These are phyloP conservation scores for Hirsutella rhossiliensis DNA, from an alignment of 2,329 filamentous ascomycete species.

Conservation along the genomic window DNA sequence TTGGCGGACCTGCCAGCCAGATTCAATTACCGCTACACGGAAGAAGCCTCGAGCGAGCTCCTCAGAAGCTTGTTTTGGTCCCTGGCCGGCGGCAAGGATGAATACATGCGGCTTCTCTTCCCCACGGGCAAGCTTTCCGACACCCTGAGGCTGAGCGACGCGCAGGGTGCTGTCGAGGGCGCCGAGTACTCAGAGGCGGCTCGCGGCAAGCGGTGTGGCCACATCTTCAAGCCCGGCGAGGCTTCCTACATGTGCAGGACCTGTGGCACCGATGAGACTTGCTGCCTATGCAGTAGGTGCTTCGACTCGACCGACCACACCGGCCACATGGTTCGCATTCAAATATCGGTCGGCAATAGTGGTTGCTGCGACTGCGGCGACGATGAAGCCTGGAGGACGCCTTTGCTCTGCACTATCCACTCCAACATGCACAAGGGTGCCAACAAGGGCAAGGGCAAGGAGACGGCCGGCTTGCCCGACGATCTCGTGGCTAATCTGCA, in stretches of 20 bases:
- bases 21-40: conserved; percentile 64
- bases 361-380: conserved; percentile 98
- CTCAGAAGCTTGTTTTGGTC: conserved; percentile 76
- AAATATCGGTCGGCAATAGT: conserved; percentile 78
- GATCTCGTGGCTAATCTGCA: conserved; percentile 68
- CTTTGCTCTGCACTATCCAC: conserved; percentile 88
- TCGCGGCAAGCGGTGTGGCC: conserved; percentile 85
- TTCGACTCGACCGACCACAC: conserved; percentile 94
- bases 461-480: conserved; percentile 49
- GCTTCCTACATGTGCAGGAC: conserved; percentile 91
- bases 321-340: conserved; percentile 83
- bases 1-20: conserved; percentile 65
- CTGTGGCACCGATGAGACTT: conserved; percentile 89
- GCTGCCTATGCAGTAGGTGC: conserved; percentile 85
- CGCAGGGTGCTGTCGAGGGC: conserved; percentile 85
- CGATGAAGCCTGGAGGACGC: conserved; percentile 81
- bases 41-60: conserved; percentile 59
- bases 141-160: conserved; percentile 69
- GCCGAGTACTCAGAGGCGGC: conserved; percentile 91
- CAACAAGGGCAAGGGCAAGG: conserved; percentile 50
- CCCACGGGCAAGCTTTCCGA: conserved; percentile 55
- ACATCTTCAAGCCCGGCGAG: conserved; percentile 93
- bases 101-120: conserved; percentile 72
- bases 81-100: conserved; percentile 61
- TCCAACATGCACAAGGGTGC: conserved; percentile 43